Evolutionary conservation across 1,284 basidiomycete genomes (phyloP), one percentile per base, ranked within the genome.

Genomic region (Schizophyllum commune): DNA sequence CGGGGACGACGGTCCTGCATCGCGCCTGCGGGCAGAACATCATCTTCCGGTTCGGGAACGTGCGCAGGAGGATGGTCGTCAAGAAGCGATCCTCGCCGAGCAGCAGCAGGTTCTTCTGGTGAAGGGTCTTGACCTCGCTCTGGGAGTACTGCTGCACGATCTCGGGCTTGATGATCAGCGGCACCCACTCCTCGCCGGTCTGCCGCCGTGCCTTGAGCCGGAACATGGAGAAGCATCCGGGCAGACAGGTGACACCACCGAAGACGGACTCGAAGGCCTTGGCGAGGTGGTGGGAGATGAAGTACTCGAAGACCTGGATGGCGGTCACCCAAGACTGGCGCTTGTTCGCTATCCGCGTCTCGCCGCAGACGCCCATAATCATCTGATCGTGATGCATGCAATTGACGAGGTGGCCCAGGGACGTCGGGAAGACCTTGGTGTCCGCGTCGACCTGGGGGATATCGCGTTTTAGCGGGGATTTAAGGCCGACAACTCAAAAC

Each of bases 171-270:
- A 94, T 88, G 70, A 99, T 91, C 66, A 99, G 86, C 2, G 97
- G 97, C 4, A 99, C 85, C 97, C 97, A 99, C 72, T 99, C 96
- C 66, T 96, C 92, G 62, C 68, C 91, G 88, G 83, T 83, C 20
- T 83, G 73, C 71, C 89, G 94, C 63, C 96, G 84, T 4, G 96
- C 95, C 76, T 99, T 99, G 73, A 99, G 82, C 58, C 97, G 84
- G 78, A 99, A 99, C 94, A 99, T 98, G 56, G 95, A 98, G 81
- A 99, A 99, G 77, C 97, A 99, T 21, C 97, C 97, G 0, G 97
- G 97, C 54, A 99, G 79, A 82, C 97, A 99, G 15, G 97, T 96
- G 61, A 99, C 97, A 86, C 97, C 97, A 72, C 97, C 97, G 73
- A 99, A 99, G 17, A 98, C 94, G 22, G 96, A 95, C 74, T 99